Base-by-base conservation (phyloP, 345 rosid species). In the Rhodomyrtus tomentosa region DNA sequence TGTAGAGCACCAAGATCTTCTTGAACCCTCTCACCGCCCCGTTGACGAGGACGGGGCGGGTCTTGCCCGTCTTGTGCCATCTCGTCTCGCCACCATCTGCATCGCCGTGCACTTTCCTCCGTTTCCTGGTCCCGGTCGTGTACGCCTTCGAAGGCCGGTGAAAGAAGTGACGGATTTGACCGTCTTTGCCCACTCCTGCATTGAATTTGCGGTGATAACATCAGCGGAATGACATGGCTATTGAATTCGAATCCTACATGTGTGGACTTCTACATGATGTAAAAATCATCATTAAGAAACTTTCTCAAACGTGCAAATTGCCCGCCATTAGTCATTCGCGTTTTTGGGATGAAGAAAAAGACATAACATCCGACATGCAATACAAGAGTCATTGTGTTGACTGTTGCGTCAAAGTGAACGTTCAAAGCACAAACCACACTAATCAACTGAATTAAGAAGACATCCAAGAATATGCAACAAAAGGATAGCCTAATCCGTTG, bases 61-160 rank as follows among this genome's bases (percentile, higher is more conserved):
- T 96, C 86, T 96, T 96, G 73, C 99, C 99, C 10, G 98, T 97
- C 90, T 97, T 97, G 86, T 97, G 99, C 99, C 99, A 97, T 83
- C 99, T 86, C 6, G 99, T 97, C 89, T 97, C 99, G 84, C 91
- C 93, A 3, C 99, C 98, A 20, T 95, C 95, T 51, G 91, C 94
- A 5, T 93, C 98, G 3, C 92, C 91, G 82, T 93, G 94, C 40
- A 97, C 98, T 85, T 95, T 97, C 86, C 99, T 92, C 82, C 99
- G 90, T 86, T 96, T 96, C 82, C 99, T 88, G 10, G 97, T 96
- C 54, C 99, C 99, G 0, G 98, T 96, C 73, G 98, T 96, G 92
- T 96, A 96, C 18, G 99, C 99, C 90, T 93, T 96, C 2, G 98
- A 96, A 6, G 99, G 99, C 85, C 98, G 90, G 84, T 96, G 99